Conservation (phyloP, 2,329 filamentous ascomycete species). For the Graphiopsis chlorocephala region DNA sequence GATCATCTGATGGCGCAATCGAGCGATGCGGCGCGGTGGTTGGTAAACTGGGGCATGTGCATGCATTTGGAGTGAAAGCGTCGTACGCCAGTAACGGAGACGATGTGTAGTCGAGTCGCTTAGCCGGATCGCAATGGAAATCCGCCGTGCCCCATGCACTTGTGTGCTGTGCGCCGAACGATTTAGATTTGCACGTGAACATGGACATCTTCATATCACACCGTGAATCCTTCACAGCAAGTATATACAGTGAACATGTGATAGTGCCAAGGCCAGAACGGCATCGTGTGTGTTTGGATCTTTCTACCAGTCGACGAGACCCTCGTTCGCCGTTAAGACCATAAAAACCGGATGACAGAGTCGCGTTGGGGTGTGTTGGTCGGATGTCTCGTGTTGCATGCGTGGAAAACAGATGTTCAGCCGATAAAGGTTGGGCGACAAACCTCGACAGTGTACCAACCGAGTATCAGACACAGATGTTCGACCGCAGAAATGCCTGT, state of each 20-base stretch:
- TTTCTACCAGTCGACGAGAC: no score
- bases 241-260: no score
- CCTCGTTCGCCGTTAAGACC: no score
- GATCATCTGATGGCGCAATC: not conserved
- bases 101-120: not conserved
- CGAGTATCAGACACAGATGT: not conserved
- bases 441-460: not conserved
- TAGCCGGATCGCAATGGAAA: not conserved
- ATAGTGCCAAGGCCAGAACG: no score
- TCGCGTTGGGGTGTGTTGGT: not conserved
- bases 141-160: no score
- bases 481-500: not conserved
- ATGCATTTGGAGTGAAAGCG: not conserved
- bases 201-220: no score
- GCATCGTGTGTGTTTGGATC: no score
- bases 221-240: no score
- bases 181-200: no score
- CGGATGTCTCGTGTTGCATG: not conserved
- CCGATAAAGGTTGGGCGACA: not conserved
- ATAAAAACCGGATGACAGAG: not conserved
- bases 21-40: not conserved
- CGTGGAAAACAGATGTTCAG: no score
- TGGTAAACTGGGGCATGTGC: not conserved
- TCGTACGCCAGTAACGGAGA: not conserved
- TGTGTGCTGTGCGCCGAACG: no score